Evolutionary conservation across 106 monocot species (phyloP).

Genomic region (Amphibolis antarctica): DNA sequence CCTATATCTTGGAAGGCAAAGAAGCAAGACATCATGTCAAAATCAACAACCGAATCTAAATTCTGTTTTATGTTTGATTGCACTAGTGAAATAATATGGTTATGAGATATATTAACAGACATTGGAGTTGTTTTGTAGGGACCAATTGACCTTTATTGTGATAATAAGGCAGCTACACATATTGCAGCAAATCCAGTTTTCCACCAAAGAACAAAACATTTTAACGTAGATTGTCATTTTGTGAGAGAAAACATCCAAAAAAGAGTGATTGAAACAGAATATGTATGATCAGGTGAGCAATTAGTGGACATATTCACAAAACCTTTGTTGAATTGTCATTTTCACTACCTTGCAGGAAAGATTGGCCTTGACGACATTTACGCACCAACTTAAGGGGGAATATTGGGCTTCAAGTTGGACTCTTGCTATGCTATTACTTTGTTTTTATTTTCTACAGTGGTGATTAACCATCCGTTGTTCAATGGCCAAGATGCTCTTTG

Average conservation of each 20-base stretch:
- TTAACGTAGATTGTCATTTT: slow-evolving; percentile 5
- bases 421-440: too few relatives aligned
- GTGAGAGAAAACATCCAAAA: not conserved
- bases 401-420: too few relatives aligned
- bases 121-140: not conserved
- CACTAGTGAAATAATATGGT: not conserved
- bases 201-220: slow-evolving; percentile 1
- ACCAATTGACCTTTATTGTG: not conserved
- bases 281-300: not conserved
- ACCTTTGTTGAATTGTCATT: not conserved
- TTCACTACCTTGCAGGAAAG: not conserved
- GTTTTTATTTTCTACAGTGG: too few relatives aligned
- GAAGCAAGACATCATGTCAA: not conserved
- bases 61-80: not conserved
- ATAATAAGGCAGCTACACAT: not conserved
- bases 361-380: not conserved
- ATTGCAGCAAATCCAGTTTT: slow-evolving; percentile 1
- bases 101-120: not conserved
- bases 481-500: too few relatives aligned
- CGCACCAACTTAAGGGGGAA: slow-evolving; percentile 3
- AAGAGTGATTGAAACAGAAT: not conserved
- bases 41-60: not conserved
- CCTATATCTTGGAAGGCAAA: not conserved
- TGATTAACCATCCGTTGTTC: too few relatives aligned
- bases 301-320: slow-evolving; percentile 1